These are phyloP conservation scores for Wickerhamiella bombiphila DNA, from an alignment of 805 yeast genomes.

Conservation along the genomic window DNA sequence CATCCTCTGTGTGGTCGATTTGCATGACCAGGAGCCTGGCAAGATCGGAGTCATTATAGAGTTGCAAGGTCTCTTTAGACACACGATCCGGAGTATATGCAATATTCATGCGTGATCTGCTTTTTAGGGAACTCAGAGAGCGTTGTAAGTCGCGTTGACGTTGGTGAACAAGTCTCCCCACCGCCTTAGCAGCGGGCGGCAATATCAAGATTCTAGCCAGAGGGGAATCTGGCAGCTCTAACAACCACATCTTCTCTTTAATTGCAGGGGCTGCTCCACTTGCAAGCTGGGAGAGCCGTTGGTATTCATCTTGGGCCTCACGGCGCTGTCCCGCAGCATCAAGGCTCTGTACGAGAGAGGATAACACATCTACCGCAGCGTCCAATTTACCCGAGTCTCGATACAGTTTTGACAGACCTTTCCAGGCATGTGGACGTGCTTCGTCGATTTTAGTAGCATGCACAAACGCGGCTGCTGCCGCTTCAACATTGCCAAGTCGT, in stretches of 20 bases:
- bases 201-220: conserved; percentile 20
- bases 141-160: conserved; percentile 18
- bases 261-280: conserved; percentile 7
- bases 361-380: conserved; percentile 14
- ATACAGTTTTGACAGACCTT: conserved; percentile 41
- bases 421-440: conserved; percentile 55
- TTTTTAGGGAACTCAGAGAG: conserved; percentile 15
- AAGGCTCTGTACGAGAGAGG: conserved; percentile 8
- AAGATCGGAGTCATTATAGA: conserved; percentile 37
- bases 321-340: conserved; percentile 12
- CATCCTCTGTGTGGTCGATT: conserved; percentile 49
- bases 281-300: conserved; percentile 12
- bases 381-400: conserved; percentile 12
- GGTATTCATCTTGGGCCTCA: conserved; percentile 16
- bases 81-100: conserved; percentile 10
- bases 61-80: conserved; percentile 26
- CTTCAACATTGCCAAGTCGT: conserved; percentile 30
- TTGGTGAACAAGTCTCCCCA: conserved; percentile 15
- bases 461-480: conserved; percentile 34
- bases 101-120: conserved; percentile 17
- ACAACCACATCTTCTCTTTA: conserved; percentile 8
- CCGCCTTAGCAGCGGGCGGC: conserved; percentile 18
- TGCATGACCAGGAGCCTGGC: conserved; percentile 39
- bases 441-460: conserved; percentile 30
- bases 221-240: conserved; percentile 22